Percentiles rank a stretch among this genome's conserved stretches.
Evolutionary conservation across 2,329 filamentous ascomycete genomes (phyloP).

Genomic region (Colletotrichum shisoi): DNA sequence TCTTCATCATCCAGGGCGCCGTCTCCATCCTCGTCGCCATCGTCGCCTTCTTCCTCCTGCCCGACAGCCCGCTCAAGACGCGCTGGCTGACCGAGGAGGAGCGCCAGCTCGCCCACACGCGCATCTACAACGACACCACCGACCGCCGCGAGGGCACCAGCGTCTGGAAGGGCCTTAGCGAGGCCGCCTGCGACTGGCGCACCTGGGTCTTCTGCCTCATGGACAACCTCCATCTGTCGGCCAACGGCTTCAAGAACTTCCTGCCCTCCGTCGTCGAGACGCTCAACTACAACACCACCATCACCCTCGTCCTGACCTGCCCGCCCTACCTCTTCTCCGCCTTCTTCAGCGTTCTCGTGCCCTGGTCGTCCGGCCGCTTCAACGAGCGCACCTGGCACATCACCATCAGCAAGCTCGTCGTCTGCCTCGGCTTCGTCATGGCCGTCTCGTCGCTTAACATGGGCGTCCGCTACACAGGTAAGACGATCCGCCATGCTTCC

Average conservation of each 20-base stretch:
- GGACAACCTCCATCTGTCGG: conserved; percentile 60
- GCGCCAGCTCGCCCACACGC: conserved; percentile 50
- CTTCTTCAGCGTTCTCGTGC: conserved; percentile 50
- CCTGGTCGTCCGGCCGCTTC: conserved; percentile 54
- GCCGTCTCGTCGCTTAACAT: conserved; percentile 43
- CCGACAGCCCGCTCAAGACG: conserved; percentile 51
- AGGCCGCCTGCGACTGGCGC: conserved; percentile 56
- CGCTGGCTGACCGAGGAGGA: conserved; percentile 53
- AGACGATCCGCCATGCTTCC: background rate
- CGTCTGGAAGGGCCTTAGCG: conserved; percentile 53
- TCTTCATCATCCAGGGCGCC: conserved; percentile 55
- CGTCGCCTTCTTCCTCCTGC: conserved; percentile 50
- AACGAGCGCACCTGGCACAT: conserved; percentile 60
- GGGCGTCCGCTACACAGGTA: conserved; percentile 24
- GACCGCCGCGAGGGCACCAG: conserved; percentile 53
- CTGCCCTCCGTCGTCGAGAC: conserved; percentile 52
- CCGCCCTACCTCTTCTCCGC: conserved; percentile 56
- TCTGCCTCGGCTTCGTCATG: conserved; percentile 46
- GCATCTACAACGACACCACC: conserved; percentile 44
- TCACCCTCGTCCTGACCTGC: conserved; percentile 58
- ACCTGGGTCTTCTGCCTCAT: conserved; percentile 60
- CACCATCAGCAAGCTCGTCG: conserved; percentile 53
- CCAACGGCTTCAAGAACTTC: conserved; percentile 55
- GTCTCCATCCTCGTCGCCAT: conserved; percentile 50
- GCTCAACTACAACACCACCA: conserved; percentile 53